Evolutionary conservation across 768 basidiomycete genomes (phyloP).

Genomic region (Auricularia cornea): DNA sequence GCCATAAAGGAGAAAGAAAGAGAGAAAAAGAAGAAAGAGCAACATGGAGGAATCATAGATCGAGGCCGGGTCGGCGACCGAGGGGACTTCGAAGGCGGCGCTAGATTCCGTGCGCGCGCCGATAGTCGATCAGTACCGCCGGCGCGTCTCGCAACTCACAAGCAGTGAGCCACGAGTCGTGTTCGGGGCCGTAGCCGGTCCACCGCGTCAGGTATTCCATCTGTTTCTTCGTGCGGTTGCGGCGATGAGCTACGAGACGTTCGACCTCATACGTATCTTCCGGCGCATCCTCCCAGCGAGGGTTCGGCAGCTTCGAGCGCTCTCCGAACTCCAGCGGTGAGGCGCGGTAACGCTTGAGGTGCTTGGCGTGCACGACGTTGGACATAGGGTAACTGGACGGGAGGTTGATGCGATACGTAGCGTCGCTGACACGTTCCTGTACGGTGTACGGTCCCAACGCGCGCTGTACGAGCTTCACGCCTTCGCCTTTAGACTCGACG

Average conservation of each 20-base stretch:
- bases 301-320: not conserved
- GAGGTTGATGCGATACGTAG: constrained; percentile 23
- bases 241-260: no score
- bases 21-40: no score
- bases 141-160: constrained; percentile 16
- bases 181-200: constrained; percentile 15
- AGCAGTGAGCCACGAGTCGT: constrained; percentile 19
- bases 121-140: not conserved
- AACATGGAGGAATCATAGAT: no score
- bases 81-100: not conserved
- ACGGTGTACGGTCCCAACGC: constrained; percentile 18
- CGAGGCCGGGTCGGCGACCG: not conserved
- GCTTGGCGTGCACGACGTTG: constrained; percentile 26
- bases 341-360: constrained; percentile 19
- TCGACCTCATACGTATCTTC: no score
- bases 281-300: no score
- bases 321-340: constrained; percentile 19
- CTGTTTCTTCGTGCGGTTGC: not conserved
- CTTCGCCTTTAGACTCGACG: constrained; percentile 14
- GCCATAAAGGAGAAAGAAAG: no score
- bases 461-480: constrained; percentile 15
- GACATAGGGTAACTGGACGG: constrained; percentile 24
- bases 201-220: constrained; percentile 14
- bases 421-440: constrained; percentile 9
- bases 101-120: no score